Evolutionary conservation across 2,329 filamentous ascomycete species (phyloP), one percentile per base, ranked within the genome.

Genomic region (Fusarium mangiferae): DNA sequence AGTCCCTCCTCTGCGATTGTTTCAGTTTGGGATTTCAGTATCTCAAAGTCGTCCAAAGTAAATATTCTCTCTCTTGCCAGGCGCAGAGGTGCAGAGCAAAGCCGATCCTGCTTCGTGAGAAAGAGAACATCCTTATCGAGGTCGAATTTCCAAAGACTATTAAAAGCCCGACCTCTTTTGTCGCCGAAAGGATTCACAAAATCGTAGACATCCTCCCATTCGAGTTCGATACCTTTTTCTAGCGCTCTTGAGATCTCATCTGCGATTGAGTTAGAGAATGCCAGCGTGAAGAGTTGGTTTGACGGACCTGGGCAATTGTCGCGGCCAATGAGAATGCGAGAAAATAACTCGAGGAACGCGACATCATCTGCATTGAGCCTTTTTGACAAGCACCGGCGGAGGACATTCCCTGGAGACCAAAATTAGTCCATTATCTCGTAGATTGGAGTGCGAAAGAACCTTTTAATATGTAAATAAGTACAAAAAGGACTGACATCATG

Each of bases 31-130:
- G 3, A 10, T 18, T 24, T 18, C 6, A 73, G 5, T 1, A 7
- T 57, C 17, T 72, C 24, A 44, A 77, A 77, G 30, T 75, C 74
- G 10, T 68, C 58, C 10, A 68, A 14, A 30, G 38, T 70, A 44
- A 77, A 73, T 28, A 41, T 48, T 36, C 72, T 33, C 36, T 74
- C 42, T 2, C 68, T 36, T 28, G 63, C 66, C 7, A 69, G 66
- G 13, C 18, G 28, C 45, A 76, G 63, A 24, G 70, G 52, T 8
- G 46, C 55, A 17, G 64, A 73, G 33, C 4, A 35, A 5, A 33
- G 8, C 3, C 2, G 3, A 12, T 51, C 26, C 9, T 39, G 7
- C 28, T 64, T 51, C 6, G 14, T 39, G 15, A 45, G 49, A 8
- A 64, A 9, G 0, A 57, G 8, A 3, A 38, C 11, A 6, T 38